A percentile compares a stretch with the other conserved stretches of the same genome.
Evolutionary conservation across 768 basidiomycete species (phyloP).

Genomic region (Infundibulicybe gibba): DNA sequence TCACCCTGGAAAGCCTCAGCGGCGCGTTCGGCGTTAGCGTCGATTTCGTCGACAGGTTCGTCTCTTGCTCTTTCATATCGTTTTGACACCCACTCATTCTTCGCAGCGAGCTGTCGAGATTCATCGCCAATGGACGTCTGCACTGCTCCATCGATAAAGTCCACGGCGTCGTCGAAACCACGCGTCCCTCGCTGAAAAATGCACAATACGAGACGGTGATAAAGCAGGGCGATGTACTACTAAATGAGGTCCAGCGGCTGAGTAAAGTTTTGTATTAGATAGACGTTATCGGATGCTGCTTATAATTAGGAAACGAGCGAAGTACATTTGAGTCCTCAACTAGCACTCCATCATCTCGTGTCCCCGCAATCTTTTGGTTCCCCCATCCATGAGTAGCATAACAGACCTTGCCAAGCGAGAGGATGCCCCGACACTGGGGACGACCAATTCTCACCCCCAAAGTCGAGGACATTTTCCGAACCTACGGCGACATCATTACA

Average conservation of each 20-base stretch:
- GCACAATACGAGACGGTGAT: slow-evolving; percentile 93
- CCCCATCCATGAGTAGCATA: no score
- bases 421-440: no score
- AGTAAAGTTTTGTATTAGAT: slow-evolving; percentile 77
- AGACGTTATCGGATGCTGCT: no score
- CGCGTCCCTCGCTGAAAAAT: slow-evolving; percentile 62
- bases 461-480: no score
- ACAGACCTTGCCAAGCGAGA: no score
- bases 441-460: no score
- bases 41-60: slow-evolving; percentile 84
- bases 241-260: slow-evolving; percentile 84
- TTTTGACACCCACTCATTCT: neutral
- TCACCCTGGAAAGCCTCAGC: slow-evolving; percentile 85
- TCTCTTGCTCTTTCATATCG: slow-evolving; percentile 11
- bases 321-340: no score
- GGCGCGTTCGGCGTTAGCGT: slow-evolving; percentile 87
- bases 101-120: slow-evolving; percentile 80
- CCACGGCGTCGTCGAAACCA: slow-evolving; percentile 91
- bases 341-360: no score
- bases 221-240: slow-evolving; percentile 84
- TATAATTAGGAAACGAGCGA: no score
- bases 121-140: slow-evolving; percentile 85
- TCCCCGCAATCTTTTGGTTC: no score
- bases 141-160: slow-evolving; percentile 93
- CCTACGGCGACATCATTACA: no score